Percentiles rank a stretch among this genome's conserved stretches.
phyloP scores from a whole-genome alignment of 176 grass and related monocot genomes.

The Eremochloa ophiuroides region DNA sequence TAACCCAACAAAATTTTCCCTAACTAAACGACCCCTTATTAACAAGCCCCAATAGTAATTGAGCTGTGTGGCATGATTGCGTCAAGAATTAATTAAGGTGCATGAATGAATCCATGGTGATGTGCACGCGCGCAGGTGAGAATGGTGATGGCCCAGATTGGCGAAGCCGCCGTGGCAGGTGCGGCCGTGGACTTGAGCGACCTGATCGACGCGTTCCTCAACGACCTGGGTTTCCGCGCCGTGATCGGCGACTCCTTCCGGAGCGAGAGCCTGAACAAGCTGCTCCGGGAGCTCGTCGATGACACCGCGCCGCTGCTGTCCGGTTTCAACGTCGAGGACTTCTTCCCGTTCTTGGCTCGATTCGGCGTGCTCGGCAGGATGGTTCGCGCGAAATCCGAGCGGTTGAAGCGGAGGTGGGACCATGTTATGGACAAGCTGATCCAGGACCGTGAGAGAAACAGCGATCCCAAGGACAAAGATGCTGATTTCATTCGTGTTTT shows the following conservation, averaged over 20 bases:
- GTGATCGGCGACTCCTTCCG: slow-evolving; percentile 19
- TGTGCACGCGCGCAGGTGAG: background rate
- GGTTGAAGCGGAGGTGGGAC: slow-evolving; percentile 24
- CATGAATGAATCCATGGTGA: too few species aligned
- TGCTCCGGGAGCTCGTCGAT: background rate
- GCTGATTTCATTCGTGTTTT: slow-evolving; percentile 26
- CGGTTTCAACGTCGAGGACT: slow-evolving; percentile 30
- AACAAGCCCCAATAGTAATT: too few species aligned
- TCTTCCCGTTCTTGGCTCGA: slow-evolving; percentile 29
- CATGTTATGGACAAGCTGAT: slow-evolving; percentile 23
- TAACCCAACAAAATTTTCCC: too few species aligned
- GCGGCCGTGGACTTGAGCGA: slow-evolving; percentile 1
- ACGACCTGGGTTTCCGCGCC: slow-evolving; percentile 21
- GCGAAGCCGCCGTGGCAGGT: background rate
- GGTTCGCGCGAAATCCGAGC: background rate
- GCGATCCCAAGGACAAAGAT: background rate
- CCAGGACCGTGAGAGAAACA: background rate
- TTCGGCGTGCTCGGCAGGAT: slow-evolving; percentile 3
- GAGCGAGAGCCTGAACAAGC: background rate
- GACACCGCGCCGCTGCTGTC: background rate
- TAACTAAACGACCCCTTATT: too few species aligned
- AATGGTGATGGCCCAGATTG: background rate
- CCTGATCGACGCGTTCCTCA: slow-evolving; percentile 10
- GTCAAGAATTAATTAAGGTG: too few species aligned
- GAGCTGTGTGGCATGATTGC: too few species aligned